phyloP scores from a whole-genome alignment of 768 basidiomycete species.

The Amyloporia xantha region DNA sequence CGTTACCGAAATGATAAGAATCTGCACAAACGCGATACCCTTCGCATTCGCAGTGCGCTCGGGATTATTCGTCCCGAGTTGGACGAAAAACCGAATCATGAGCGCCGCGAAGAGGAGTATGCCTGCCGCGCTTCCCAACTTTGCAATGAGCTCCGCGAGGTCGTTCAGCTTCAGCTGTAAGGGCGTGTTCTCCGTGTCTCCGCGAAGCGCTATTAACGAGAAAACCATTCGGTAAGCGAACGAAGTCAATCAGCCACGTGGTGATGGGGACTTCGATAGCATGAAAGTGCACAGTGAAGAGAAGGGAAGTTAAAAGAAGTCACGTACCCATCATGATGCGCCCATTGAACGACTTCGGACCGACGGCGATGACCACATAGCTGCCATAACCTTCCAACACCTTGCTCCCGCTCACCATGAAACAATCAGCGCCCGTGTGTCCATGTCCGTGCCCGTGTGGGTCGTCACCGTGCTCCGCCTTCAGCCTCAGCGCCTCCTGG shows the following conservation, averaged over 20 bases:
- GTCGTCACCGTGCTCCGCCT: conserved; percentile 25
- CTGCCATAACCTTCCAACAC: conserved; percentile 91
- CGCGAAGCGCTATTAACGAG: conserved; percentile 67
- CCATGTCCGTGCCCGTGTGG: conserved; percentile 22
- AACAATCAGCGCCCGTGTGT: conserved; percentile 69
- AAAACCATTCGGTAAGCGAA: neutral
- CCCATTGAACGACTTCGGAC: conserved; percentile 90
- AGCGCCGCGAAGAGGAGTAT: conserved; percentile 73
- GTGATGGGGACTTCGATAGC: neutral
- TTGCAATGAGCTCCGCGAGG: conserved; percentile 94
- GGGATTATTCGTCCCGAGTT: conserved; percentile 61
- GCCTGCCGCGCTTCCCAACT: conserved; percentile 79
- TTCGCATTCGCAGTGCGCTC: conserved; percentile 69
- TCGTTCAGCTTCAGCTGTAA: conserved; percentile 89
- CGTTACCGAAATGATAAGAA: conserved; percentile 92
- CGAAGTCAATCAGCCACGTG: conserved; percentile 2
- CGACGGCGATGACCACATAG: conserved; percentile 91
- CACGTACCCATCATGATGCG: conserved; percentile 93
- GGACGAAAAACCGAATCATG: conserved; percentile 93
- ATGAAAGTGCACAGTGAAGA: neutral
- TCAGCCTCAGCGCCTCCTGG: conserved; percentile 58
- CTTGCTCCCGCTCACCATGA: conserved; percentile 86
- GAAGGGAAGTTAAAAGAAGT: conserved; percentile 2
- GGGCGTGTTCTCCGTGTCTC: conserved; percentile 85
- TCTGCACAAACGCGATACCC: conserved; percentile 86